Percentiles rank a stretch among this genome's conserved stretches.
These are phyloP conservation scores for Leishmania aethiopica DNA, from an alignment of 208 protist species.

Conservation along the genomic window DNA sequence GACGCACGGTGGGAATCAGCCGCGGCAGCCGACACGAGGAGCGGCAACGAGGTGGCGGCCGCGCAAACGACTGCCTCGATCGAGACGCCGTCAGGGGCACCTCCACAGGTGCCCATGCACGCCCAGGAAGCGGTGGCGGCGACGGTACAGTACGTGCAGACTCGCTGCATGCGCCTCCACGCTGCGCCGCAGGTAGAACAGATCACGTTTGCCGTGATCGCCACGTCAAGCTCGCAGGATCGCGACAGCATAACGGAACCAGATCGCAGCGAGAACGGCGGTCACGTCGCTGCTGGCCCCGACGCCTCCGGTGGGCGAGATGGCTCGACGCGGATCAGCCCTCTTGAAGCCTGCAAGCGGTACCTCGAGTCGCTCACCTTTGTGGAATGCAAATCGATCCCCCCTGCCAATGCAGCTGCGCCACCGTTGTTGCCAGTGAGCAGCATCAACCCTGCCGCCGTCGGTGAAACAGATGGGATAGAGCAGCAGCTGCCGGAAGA, in stretches of 20 bases:
- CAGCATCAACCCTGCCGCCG: background rate
- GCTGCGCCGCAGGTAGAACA: background rate
- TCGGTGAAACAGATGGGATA: background rate
- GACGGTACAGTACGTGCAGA: slow-evolving; percentile 17
- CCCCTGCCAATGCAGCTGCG: background rate
- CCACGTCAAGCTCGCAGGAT: slow-evolving; percentile 8
- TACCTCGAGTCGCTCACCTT: slow-evolving; percentile 17
- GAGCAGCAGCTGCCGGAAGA: background rate
- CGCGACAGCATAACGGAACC: background rate
- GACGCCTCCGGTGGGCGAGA: background rate
- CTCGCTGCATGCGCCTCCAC: slow-evolving; percentile 13
- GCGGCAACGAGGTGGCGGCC: background rate
- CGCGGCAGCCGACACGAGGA: background rate
- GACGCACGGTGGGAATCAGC: background rate
- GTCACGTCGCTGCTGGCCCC: background rate
- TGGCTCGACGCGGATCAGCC: background rate
- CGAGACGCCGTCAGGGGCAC: background rate
- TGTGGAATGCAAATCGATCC: background rate
- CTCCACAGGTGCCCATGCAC: background rate
- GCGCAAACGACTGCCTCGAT: background rate
- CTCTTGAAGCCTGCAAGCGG: slow-evolving; percentile 7
- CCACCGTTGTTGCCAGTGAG: background rate
- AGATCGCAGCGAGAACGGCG: background rate
- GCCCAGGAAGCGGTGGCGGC: slow-evolving; percentile 11
- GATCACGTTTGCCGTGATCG: slow-evolving; percentile 12